Base-by-base conservation (phyloP, 176 grass and related monocot species). In the Saccharum spontaneum region DNA sequence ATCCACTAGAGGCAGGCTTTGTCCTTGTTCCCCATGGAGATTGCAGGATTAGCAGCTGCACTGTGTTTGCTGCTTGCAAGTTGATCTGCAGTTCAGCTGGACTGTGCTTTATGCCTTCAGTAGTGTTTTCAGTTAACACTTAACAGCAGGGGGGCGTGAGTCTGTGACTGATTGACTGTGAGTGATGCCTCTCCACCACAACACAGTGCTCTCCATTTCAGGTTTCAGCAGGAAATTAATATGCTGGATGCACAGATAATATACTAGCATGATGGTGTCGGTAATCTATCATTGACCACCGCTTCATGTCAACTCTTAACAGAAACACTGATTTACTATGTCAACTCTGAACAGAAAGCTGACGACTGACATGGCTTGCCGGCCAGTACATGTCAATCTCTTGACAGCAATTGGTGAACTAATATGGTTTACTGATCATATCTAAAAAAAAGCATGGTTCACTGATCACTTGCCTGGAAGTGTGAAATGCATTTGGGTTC, bases 1-100 rank as follows among this genome's bases (percentile, higher is more conserved):
- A 86, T 73, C 75, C 75, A 62, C 54, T 30, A 20, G 12, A 26
- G 62, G 41, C 48, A 26, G 62, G 50, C 18, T 28, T 87, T 83
- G 48, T 69, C 62, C 39, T 87, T 90, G 89, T 69, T 84, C 84
- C 75, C 80, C 89, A 22, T 64, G 80, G 49, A 68, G 63, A 54
- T 80, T 69, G 85, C 86, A 87, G 44, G 71, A 68, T 87, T 87
- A 11, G n/a, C 11, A 38, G 49, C 20, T 61, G 37, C 28, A 46
- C 41, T 49, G 37, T 62, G 10, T 24, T 61, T 60, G 2, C 54
- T 54, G 16, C 54, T 60, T 79, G 39, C 60, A 8, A 22, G 38
- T 67, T 49, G 9, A 46, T 37, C 22, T 77, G 54, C 34, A 77
- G 20, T 39, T 7, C 28, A 28, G 28, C 10, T 31, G 28, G 28